Evolutionary conservation across 331 rosid species (phyloP).

Genomic region (Ulmus americana): DNA sequence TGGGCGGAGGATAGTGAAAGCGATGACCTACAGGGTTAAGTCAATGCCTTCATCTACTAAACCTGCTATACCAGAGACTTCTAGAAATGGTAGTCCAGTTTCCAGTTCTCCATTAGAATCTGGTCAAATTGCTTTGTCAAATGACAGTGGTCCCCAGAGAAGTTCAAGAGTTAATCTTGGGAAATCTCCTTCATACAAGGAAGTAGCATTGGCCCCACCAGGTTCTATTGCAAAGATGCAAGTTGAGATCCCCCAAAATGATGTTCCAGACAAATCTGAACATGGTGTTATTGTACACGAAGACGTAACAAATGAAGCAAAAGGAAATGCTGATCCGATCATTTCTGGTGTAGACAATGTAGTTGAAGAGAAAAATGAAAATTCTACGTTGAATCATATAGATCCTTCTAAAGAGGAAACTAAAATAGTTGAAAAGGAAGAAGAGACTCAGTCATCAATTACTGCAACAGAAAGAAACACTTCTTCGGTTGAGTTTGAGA

Average conservation of each 20-base stretch:
- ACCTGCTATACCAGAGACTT: conserved; percentile 33
- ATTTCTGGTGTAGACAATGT: conserved; percentile 28
- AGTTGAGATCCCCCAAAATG: conserved; percentile 51
- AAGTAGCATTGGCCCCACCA: conserved; percentile 97
- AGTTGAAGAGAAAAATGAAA: conserved; percentile 32
- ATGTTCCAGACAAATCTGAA: conserved; percentile 32
- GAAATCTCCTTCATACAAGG: conserved; percentile 96
- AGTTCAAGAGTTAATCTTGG: conserved; percentile 63
- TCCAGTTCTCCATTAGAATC: conserved; percentile 36
- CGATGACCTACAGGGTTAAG: conserved; percentile 83
- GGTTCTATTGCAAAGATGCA: conserved; percentile 74
- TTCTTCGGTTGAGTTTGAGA: conserved; percentile 26
- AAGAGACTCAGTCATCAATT: conserved; percentile 28
- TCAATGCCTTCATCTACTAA: conserved; percentile 49
- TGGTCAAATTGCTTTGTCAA: conserved; percentile 30
- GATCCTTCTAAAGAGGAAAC: conserved; percentile 44
- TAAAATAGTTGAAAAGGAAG: conserved; percentile 41
- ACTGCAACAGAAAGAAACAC: conserved; percentile 34
- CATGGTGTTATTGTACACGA: conserved; percentile 30
- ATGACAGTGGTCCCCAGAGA: conserved; percentile 50
- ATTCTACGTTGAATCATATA: conserved; percentile 29
- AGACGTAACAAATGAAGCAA: conserved; percentile 40
- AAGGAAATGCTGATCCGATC: conserved; percentile 33
- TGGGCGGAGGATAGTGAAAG: conserved; percentile 71
- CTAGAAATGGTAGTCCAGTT: conserved; percentile 35